Conservation (phyloP, 495 filamentous ascomycete genomes). For the Aspergillus steynii region DNA sequence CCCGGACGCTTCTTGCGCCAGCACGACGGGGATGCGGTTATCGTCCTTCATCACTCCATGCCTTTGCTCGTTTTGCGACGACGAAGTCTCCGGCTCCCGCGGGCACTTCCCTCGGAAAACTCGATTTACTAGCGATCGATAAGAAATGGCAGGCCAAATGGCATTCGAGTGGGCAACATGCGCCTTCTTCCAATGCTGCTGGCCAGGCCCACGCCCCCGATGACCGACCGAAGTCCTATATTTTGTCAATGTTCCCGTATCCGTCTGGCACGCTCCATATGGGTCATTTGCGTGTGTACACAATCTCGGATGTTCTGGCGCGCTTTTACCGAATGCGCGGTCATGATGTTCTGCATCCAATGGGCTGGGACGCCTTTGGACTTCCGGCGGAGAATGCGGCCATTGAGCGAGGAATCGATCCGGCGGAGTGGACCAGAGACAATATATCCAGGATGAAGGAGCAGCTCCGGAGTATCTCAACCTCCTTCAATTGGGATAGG, state of each 20-base stretch:
- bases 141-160: slow-evolving; percentile 72
- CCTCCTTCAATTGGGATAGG: slow-evolving; percentile 77
- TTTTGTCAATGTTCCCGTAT: slow-evolving; percentile 92
- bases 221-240: slow-evolving; percentile 61
- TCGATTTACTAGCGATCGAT: slow-evolving; percentile 67
- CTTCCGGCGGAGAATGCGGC: slow-evolving; percentile 91
- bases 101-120: slow-evolving; percentile 23
- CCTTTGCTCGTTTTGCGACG: slow-evolving; percentile 17
- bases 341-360: slow-evolving; percentile 75
- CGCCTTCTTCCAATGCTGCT: slow-evolving; percentile 12
- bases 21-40: slow-evolving; percentile 22
- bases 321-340: slow-evolving; percentile 77
- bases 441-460: slow-evolving; percentile 86
- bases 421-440: slow-evolving; percentile 71
- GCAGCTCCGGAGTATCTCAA: slow-evolving; percentile 75
- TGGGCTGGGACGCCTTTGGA: slow-evolving; percentile 94
- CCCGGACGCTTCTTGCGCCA: slow-evolving; percentile 22
- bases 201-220: neutral
- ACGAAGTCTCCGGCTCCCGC: slow-evolving; percentile 28
- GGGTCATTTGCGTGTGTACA: slow-evolving; percentile 86
- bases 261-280: slow-evolving; percentile 88
- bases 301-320: slow-evolving; percentile 82
- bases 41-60: slow-evolving; percentile 17
- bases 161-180: slow-evolving; percentile 30
- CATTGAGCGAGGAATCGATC: slow-evolving; percentile 80